Evolutionary conservation across 1,139 yeast genomes (phyloP), one percentile per base, ranked within the genome.

Genomic region (Geotrichum europaeum): DNA sequence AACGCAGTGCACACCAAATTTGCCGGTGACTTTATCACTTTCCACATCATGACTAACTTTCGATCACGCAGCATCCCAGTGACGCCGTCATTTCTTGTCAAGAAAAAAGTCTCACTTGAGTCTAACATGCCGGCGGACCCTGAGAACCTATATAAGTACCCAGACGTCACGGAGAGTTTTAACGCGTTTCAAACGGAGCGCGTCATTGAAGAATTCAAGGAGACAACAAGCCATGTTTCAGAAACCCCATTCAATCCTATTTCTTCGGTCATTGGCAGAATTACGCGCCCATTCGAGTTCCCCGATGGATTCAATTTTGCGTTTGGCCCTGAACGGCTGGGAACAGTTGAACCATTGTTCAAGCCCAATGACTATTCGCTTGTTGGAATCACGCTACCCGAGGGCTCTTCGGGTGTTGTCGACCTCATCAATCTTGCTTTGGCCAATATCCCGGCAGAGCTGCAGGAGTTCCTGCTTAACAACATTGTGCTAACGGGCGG

Each of bases 401-500:
- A 73, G 20, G 71, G 70, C 36, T 65, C 71, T 28, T 70, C 81
- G 67, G 96, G 96, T 1, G 70, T 94, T 34, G 81, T 88, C 1
- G 89, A 85, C 66, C 78, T 92, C 65, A 82, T 92, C 28, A 83
- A 92, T 10, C 76, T 92, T 28, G 67, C 67, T 62, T 70, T 71
- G 60, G 69, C 72, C 15, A 75, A 72, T 53, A 70, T 73, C 51
- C 69, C 77, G 28, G 65, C 83, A 82, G 98, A 92, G 73, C 89
- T 90, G 51, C 96, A 90, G 49, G 76, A 78, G 86, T 66, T 79
- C 94, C 79, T 92, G 51, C 92, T 97, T 1, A 90, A 89, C 72
- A 94, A 94, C 71, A 87, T 94, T 59, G 87, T 94, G 36, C 79
- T 94, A 34, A 90, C 96, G 0, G 99, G 99, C 15, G 95, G 97